Conservation (phyloP, 176 grass and related monocot genomes). For the Guadua angustifolia region DNA sequence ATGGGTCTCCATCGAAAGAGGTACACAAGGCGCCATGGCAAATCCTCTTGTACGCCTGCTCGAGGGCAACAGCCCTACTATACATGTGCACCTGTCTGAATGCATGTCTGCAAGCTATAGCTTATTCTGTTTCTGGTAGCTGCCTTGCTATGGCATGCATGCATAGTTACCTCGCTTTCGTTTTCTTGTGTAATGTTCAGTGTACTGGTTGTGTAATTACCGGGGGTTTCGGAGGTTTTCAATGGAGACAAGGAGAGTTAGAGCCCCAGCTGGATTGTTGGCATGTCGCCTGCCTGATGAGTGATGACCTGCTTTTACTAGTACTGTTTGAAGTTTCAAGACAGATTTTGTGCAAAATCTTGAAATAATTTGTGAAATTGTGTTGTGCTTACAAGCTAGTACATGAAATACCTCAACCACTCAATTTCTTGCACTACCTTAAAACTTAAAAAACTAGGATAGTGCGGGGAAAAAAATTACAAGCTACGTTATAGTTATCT, state of each 20-base stretch:
- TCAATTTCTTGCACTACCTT: no score
- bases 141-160: not conserved
- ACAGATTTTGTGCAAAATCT: not conserved
- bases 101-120: conserved; percentile 1
- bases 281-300: not conserved
- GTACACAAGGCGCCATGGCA: not conserved
- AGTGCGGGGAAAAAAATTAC: no score
- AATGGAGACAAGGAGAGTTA: not conserved
- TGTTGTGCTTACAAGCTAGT: no score
- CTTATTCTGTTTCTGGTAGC: not conserved
- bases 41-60: not conserved
- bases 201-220: not conserved
- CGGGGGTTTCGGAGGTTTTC: not conserved
- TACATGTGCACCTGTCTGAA: not conserved
- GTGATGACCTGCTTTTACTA: not conserved
- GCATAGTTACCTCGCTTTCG: not conserved
- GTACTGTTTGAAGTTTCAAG: not conserved
- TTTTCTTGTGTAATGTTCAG: not conserved
- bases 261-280: not conserved
- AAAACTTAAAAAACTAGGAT: no score
- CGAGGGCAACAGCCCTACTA: not conserved
- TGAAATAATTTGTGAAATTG: no score
- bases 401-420: no score
- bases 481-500: no score
- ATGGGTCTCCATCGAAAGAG: not conserved